phyloP scores from a whole-genome alignment of 2,329 filamentous ascomycete genomes.

The Monascus ruber region DNA sequence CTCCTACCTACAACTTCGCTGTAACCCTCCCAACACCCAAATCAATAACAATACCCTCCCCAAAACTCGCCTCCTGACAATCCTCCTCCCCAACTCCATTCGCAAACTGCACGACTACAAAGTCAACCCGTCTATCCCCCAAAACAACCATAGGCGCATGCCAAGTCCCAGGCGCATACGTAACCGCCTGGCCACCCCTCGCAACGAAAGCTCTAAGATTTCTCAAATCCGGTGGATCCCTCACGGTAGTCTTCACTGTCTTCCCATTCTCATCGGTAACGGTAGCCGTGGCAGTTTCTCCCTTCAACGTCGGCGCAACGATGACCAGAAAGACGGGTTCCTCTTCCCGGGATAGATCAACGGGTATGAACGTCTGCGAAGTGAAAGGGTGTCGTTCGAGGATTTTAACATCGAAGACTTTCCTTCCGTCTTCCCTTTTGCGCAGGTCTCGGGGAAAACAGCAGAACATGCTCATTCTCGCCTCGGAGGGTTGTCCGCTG shows the following conservation, averaged over 20 bases:
- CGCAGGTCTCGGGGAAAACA: constrained; percentile 57
- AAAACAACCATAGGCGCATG: constrained; percentile 93
- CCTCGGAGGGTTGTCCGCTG: constrained; percentile 34
- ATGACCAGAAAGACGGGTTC: constrained; percentile 61
- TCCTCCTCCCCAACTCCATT: constrained; percentile 77
- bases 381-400: constrained; percentile 91
- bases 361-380: constrained; percentile 80
- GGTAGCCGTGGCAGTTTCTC: constrained; percentile 23
- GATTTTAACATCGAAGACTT: constrained; percentile 55
- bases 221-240: constrained; percentile 56
- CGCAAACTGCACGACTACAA: constrained; percentile 78
- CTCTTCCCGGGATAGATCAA: constrained; percentile 40
- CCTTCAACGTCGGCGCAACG: constrained; percentile 65
- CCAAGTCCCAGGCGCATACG: constrained; percentile 85
- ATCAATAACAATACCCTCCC: constrained; percentile 27
- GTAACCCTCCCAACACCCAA: constrained; percentile 6
- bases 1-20: constrained; percentile 8
- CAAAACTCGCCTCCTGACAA: constrained; percentile 63
- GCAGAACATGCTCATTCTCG: constrained; percentile 80
- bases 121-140: constrained; percentile 60
- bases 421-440: constrained; percentile 3
- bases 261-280: constrained; percentile 16
- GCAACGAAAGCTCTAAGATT: constrained; percentile 69
- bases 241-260: constrained; percentile 26
- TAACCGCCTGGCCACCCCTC: constrained; percentile 68